phyloP scores from a whole-genome alignment of 495 filamentous ascomycete genomes.

The Ramalina peruviana region DNA sequence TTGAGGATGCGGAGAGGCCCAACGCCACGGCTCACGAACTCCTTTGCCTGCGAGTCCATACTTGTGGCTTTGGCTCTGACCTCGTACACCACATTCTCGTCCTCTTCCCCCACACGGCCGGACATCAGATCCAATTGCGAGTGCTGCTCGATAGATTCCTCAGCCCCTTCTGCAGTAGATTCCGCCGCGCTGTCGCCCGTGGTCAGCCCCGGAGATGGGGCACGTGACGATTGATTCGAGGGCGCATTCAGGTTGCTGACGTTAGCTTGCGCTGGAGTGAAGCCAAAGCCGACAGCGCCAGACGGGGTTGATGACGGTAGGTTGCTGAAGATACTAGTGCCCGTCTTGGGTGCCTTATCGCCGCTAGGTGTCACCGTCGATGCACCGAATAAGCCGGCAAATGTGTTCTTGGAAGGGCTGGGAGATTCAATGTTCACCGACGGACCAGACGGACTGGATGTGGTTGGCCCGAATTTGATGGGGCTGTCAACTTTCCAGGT shows the following conservation, averaged over 20 bases:
- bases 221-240: conserved; percentile 36
- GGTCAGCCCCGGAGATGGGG: conserved; percentile 46
- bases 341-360: conserved; percentile 4
- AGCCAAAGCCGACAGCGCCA: conserved; percentile 18
- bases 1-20: conserved; percentile 54
- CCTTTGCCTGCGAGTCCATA: conserved; percentile 28
- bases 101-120: conserved; percentile 53
- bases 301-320: conserved; percentile 14
- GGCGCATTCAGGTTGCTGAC: conserved; percentile 25
- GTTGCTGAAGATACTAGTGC: conserved; percentile 19
- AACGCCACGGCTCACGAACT: conserved; percentile 47
- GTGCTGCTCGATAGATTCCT: conserved; percentile 30
- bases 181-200: conserved; percentile 32
- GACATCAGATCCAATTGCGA: conserved; percentile 49
- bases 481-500: conserved; percentile 39
- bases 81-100: conserved; percentile 51
- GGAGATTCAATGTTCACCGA: conserved; percentile 23
- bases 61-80: conserved; percentile 49
- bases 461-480: conserved; percentile 32
- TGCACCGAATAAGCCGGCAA: conserved; percentile 19
- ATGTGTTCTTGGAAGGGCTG: conserved; percentile 10
- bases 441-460: conserved; percentile 20
- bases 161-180: conserved; percentile 32
- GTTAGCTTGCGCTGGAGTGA: conserved; percentile 23
- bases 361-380: conserved; percentile 13